Evolutionary conservation across 805 yeast species (phyloP).

Genomic region (Myxozyma geophila): DNA sequence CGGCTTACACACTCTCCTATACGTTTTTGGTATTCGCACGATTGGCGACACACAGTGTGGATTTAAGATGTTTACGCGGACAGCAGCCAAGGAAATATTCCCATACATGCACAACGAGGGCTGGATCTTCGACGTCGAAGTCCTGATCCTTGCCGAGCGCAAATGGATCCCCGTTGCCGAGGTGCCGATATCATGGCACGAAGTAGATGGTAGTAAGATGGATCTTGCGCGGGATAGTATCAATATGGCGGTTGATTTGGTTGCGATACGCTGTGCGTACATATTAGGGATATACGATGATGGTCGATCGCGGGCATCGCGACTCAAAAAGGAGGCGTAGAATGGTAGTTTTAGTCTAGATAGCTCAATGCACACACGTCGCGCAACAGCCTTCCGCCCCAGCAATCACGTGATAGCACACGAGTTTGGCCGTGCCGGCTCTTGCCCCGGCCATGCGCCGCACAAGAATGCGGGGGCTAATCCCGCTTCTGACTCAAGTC

Average conservation of each 20-base stretch:
- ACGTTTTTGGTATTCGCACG: conserved; percentile 81
- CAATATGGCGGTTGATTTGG: conserved; percentile 90
- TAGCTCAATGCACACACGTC: no score
- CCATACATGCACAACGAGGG: conserved; percentile 95
- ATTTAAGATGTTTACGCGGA: conserved; percentile 83
- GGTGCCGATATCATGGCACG: conserved; percentile 94
- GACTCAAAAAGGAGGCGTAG: neutral
- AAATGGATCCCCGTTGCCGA: conserved; percentile 71
- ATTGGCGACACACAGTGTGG: conserved; percentile 97
- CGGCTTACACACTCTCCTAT: conserved; percentile 84
- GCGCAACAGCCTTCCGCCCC: no score
- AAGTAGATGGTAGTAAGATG: conserved; percentile 92
- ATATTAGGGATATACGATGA: conserved; percentile 71
- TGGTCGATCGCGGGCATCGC: conserved; percentile 13
- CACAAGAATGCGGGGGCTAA: neutral
- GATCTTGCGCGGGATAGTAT: conserved; percentile 89
- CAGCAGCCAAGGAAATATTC: conserved; percentile 67
- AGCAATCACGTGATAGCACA: no score
- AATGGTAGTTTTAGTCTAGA: neutral
- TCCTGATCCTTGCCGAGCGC: conserved; percentile 75
- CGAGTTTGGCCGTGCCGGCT: neutral
- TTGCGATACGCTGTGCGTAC: conserved; percentile 88
- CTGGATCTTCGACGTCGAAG: conserved; percentile 98
- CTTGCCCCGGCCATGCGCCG: neutral
- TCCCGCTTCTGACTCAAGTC: neutral